phyloP scores from a whole-genome alignment of 225 moss, liverwort and hornwort genomes.

The Climacium dendroides region DNA sequence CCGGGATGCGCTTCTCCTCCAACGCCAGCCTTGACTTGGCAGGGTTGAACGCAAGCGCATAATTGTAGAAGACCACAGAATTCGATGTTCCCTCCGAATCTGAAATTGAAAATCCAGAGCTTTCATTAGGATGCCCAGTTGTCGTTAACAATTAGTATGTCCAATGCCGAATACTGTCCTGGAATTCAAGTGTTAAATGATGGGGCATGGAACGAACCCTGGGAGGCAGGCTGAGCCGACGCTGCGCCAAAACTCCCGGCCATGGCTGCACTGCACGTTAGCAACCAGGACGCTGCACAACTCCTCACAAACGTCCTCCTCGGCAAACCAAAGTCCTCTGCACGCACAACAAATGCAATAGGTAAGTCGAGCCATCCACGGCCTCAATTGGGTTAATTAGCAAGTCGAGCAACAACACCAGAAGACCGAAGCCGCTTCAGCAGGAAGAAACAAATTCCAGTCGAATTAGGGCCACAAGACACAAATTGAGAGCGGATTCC shows the following conservation, averaged over 20 bases:
- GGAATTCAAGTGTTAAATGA: not conserved
- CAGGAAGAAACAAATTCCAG: too few species aligned
- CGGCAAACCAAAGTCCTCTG: constrained; percentile 13
- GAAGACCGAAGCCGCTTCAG: not conserved
- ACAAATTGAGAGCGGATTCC: not conserved
- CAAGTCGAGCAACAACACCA: not conserved
- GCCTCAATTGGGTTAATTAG: not conserved
- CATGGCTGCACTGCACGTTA: constrained; percentile 34
- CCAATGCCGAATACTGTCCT: not conserved
- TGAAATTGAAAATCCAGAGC: not conserved
- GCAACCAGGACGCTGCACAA: constrained; percentile 26
- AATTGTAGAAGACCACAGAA: constrained; percentile 25
- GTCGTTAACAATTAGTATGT: not conserved
- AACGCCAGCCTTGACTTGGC: constrained; percentile 33
- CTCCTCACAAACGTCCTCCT: constrained; percentile 19
- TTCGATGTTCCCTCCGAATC: constrained; percentile 14
- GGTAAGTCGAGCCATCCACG: not conserved
- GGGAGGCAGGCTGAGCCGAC: not conserved
- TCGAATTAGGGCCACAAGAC: not conserved
- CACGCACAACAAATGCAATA: not conserved
- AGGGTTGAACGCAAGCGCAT: constrained; percentile 37
- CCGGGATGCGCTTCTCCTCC: constrained; percentile 36
- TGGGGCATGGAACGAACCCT: not conserved
- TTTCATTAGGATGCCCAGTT: not conserved
- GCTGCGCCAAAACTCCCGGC: constrained; percentile 12